Evolutionary conservation across 139 green algal species (phyloP).

Genomic region (Trebouxia sp.): DNA sequence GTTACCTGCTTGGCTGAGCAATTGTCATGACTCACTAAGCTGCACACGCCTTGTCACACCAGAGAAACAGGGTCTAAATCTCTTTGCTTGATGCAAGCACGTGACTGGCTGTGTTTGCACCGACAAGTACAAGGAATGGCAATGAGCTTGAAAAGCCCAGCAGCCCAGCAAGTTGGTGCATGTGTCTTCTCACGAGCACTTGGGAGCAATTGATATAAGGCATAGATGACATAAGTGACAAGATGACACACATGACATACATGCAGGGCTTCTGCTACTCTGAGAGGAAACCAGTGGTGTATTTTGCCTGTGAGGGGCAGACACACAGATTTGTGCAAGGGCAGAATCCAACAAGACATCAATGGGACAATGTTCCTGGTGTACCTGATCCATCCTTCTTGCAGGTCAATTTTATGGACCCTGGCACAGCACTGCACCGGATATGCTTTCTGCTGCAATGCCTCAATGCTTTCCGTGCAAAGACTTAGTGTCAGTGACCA

Average conservation of each 20-base stretch:
- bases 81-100: not conserved
- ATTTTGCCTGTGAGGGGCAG: slow-evolving; percentile 29
- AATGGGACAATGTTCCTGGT: not conserved
- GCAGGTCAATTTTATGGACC: not conserved
- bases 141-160: not conserved
- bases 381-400: not conserved
- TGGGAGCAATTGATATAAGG: too few relatives aligned
- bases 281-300: not conserved
- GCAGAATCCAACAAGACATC: slow-evolving; percentile 6
- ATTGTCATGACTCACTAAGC: too few relatives aligned
- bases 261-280: slow-evolving; percentile 21
- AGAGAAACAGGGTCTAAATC: not conserved
- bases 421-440: too few relatives aligned
- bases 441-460: not conserved
- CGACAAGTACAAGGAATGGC: not conserved
- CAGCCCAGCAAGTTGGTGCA: not conserved
- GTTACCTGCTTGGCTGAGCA: too few relatives aligned
- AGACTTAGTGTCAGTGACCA: not conserved
- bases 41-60: too few relatives aligned
- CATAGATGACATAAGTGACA: too few relatives aligned
- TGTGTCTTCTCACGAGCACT: too few relatives aligned
- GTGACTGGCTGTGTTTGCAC: not conserved
- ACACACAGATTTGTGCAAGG: not conserved
- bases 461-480: not conserved
- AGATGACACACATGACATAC: too few relatives aligned